Conservation (phyloP, 208 protist genomes). For the Wallacemonas rigidus region DNA sequence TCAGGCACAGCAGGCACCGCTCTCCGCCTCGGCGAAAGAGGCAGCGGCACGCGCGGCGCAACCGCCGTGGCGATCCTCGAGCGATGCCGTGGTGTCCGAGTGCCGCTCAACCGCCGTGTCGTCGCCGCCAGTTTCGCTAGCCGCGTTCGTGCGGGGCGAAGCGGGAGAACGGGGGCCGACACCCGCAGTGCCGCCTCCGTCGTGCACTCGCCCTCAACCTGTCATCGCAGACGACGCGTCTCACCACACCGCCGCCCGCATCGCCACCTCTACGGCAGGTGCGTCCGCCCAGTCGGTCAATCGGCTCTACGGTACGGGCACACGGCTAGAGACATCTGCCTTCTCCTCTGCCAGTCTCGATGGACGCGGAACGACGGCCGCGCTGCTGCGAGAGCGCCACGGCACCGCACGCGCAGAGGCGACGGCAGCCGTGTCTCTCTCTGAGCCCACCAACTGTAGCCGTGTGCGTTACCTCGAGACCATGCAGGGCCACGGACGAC, state of each 20-base stretch:
- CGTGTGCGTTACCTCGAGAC: constrained; percentile 4
- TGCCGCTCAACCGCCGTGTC: constrained; percentile 3
- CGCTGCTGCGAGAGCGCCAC: constrained; percentile 11
- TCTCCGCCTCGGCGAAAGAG: neutral
- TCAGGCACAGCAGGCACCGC: neutral
- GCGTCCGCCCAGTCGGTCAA: neutral
- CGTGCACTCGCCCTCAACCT: too few relatives aligned
- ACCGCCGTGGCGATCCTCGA: neutral
- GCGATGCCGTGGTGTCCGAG: too few relatives aligned
- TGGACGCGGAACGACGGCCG: constrained; percentile 1
- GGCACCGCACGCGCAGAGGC: neutral
- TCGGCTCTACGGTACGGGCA: constrained; percentile 8
- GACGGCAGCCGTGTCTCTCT: neutral
- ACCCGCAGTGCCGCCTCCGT: too few relatives aligned
- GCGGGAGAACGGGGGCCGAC: neutral
- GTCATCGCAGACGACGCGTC: too few relatives aligned
- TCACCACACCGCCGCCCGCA: neutral
- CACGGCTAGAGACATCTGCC: neutral
- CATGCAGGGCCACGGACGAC: constrained; percentile 1
- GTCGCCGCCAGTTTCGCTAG: neutral
- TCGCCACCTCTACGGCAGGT: neutral
- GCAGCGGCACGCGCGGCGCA: constrained; percentile 4
- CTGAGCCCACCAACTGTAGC: neutral
- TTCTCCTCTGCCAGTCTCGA: constrained; percentile 12
- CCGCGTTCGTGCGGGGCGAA: constrained; percentile 7